Percentiles rank a stretch among this genome's conserved stretches.
phyloP scores from a whole-genome alignment of 148 eudicot species.

The Persicaria tinctoria region DNA sequence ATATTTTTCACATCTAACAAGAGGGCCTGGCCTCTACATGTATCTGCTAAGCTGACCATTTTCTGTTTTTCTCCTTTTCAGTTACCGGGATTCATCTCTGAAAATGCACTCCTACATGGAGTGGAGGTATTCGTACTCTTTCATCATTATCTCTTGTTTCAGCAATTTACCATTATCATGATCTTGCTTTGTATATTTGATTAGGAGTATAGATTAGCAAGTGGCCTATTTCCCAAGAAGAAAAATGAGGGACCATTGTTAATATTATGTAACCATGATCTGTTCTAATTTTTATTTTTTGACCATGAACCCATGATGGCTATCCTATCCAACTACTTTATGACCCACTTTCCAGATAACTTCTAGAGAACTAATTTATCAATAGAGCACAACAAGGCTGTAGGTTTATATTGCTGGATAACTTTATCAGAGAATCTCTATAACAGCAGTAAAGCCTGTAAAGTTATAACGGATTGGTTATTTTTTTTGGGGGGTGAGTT shows the following conservation, averaged over 20 bases:
- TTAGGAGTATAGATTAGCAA: not conserved
- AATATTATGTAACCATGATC: not conserved
- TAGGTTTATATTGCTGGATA: not conserved
- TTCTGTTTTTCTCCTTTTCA: slow-evolving; percentile 24
- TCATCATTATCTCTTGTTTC: slow-evolving; percentile 1
- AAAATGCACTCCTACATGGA: slow-evolving; percentile 78
- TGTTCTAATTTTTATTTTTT: not conserved
- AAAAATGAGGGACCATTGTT: slow-evolving; percentile 4
- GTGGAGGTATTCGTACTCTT: slow-evolving; percentile 61
- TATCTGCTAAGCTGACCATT: not conserved
- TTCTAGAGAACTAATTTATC: not conserved
- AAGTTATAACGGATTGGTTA: not conserved
- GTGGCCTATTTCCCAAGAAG: not conserved
- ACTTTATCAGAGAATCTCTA: not conserved
- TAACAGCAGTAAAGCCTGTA: not conserved
- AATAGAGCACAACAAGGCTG: not conserved
- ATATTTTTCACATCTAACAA: not conserved
- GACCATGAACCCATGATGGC: not conserved
- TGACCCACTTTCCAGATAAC: slow-evolving; percentile 10
- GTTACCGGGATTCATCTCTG: slow-evolving; percentile 83
- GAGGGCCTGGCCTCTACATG: not conserved
- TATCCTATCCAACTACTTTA: not conserved
- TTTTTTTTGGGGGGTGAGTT: not conserved
- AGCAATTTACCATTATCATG: slow-evolving; percentile 2
- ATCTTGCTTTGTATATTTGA: not conserved